Evolutionary conservation across 441 rosid species (phyloP).

Genomic region (Pelargonium australe): DNA sequence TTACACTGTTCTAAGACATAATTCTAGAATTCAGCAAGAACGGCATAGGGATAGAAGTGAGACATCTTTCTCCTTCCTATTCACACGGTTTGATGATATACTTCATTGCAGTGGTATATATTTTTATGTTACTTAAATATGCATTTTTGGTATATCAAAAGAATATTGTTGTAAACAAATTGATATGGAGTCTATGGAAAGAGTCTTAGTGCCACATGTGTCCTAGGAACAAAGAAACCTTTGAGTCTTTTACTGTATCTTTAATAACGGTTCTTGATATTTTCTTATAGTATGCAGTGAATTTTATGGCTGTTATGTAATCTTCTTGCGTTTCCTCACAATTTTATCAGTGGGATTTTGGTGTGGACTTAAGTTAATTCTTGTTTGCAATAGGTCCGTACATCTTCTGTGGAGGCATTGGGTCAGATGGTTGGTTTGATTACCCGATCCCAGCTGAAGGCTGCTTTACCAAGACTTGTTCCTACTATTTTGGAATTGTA

Average conservation of each 20-base stretch:
- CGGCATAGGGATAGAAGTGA: background rate
- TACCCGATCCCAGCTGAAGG: constrained; percentile 73
- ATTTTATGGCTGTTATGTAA: background rate
- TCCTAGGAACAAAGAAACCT: background rate
- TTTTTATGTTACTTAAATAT: background rate
- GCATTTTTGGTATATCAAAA: background rate
- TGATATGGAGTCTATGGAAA: background rate
- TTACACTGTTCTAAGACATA: background rate
- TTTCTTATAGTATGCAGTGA: background rate
- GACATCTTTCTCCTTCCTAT: background rate
- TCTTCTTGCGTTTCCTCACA: background rate
- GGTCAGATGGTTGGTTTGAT: constrained; percentile 97
- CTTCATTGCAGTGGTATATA: background rate
- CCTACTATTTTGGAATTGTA: constrained; percentile 89
- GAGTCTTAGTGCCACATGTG: background rate
- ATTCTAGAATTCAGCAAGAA: background rate
- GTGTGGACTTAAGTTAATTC: constrained; percentile 14
- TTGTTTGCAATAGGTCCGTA: constrained; percentile 58
- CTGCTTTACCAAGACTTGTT: constrained; percentile 87
- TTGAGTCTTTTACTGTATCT: background rate
- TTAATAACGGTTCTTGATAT: background rate
- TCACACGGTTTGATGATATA: background rate
- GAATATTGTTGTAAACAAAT: background rate
- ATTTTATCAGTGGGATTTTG: background rate
- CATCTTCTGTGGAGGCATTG: constrained; percentile 87